Evolutionary conservation across 208 protist species (phyloP).

Genomic region (Leishmania major): DNA sequence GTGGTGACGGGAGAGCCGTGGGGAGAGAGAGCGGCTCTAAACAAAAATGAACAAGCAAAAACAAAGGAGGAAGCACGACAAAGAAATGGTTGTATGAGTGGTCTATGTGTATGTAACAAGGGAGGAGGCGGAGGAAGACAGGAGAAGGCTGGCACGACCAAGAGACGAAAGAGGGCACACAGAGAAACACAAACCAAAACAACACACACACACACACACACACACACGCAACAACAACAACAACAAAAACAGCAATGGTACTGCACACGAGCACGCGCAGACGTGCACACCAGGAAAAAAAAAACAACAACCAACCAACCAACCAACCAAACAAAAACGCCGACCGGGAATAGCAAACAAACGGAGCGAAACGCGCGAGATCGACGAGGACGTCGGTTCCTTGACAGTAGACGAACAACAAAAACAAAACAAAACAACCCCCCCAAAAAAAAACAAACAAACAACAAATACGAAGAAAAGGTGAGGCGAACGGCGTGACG

Average conservation of each 20-base stretch:
- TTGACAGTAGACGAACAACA: background rate
- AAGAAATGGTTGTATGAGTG: background rate
- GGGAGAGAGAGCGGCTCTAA: background rate
- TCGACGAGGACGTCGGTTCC: background rate
- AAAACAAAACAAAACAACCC: too few species aligned
- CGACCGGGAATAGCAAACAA: background rate
- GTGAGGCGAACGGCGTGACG: background rate
- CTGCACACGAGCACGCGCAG: background rate
- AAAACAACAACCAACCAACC: too few species aligned
- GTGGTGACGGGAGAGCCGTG: background rate
- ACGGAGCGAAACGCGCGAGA: background rate
- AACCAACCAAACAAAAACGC: too few species aligned
- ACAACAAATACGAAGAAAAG: background rate
- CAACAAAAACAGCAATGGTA: background rate
- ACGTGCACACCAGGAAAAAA: background rate
- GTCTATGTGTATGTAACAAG: conserved; percentile 6
- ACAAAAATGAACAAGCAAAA: background rate
- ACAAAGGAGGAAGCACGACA: conserved; percentile 1
- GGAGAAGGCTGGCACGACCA: background rate
- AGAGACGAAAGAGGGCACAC: background rate
- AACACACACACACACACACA: background rate
- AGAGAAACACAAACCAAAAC: background rate
- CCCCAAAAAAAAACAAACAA: too few species aligned
- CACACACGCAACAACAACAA: background rate
- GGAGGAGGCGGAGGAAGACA: background rate